Percentiles rank a stretch among this genome's conserved stretches.
Evolutionary conservation across 108 stramenopile genomes (phyloP).

Genomic region (Parietichytrium sp.): DNA sequence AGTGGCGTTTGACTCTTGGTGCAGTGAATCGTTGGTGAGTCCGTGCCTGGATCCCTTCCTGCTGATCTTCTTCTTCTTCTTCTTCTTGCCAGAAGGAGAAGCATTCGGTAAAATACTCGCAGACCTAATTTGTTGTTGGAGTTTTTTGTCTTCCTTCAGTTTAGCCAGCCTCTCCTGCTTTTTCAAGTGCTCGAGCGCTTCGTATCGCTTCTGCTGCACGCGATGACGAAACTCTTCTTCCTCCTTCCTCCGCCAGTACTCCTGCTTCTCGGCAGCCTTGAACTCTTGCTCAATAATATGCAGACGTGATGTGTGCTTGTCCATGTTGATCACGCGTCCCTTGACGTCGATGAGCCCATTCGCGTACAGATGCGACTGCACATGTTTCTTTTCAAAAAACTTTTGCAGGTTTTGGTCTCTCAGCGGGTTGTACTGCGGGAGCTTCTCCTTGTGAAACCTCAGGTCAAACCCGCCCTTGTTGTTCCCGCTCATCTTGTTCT

Average conservation of each 20-base stretch:
- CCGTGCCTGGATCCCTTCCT: background rate
- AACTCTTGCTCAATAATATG: slow-evolving; percentile 69
- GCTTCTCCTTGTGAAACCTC: slow-evolving; percentile 39
- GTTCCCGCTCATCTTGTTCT: too few species aligned
- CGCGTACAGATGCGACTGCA: slow-evolving; percentile 58
- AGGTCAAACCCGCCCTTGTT: slow-evolving; percentile 50
- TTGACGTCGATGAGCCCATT: slow-evolving; percentile 66
- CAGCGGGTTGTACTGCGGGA: slow-evolving; percentile 64
- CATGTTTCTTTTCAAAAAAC: slow-evolving; percentile 58
- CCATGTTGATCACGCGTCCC: slow-evolving; percentile 64
- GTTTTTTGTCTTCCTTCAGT: slow-evolving; percentile 45
- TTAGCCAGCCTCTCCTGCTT: slow-evolving; percentile 29
- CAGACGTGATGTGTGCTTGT: slow-evolving; percentile 60
- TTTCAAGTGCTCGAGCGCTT: slow-evolving; percentile 37
- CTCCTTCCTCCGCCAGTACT: slow-evolving; percentile 55
- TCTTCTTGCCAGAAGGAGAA: background rate
- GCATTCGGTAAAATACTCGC: background rate
- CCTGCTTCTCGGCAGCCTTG: slow-evolving; percentile 57
- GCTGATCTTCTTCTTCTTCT: background rate
- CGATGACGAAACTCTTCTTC: slow-evolving; percentile 51
- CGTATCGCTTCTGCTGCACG: slow-evolving; percentile 45
- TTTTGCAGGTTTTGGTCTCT: slow-evolving; percentile 66
- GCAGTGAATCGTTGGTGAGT: background rate
- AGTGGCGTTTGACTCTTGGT: background rate
- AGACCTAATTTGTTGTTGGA: slow-evolving; percentile 37